Percentiles rank a stretch among this genome's conserved stretches.
Evolutionary conservation across 2,329 filamentous ascomycete genomes (phyloP).

Genomic region (Zopfia rhizophila): DNA sequence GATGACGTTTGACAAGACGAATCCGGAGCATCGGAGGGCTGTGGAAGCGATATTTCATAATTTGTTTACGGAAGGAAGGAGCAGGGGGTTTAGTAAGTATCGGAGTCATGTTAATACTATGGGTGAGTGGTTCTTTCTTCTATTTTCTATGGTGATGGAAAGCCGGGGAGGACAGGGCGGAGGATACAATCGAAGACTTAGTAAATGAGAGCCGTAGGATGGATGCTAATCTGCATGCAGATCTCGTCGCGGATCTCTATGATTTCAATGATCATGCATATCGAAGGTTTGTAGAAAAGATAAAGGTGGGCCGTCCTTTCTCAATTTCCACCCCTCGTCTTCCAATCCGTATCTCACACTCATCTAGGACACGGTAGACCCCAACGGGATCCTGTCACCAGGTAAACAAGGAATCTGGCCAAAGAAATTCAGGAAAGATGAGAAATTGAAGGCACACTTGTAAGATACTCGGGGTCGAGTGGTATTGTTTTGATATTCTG

Average conservation of each 20-base stretch:
- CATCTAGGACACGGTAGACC: slow-evolving; percentile 46
- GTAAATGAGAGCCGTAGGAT: too few species aligned
- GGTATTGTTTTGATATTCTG: too few species aligned
- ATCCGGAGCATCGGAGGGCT: slow-evolving; percentile 48
- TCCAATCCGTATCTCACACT: too few species aligned
- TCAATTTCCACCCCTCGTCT: background rate
- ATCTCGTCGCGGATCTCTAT: slow-evolving; percentile 42
- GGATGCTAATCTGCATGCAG: slow-evolving; percentile 19
- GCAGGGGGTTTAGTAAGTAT: slow-evolving; percentile 45
- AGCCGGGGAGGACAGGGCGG: too few species aligned
- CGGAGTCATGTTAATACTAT: slow-evolving; percentile 43
- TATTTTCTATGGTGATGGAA: background rate
- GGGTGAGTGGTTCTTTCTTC: slow-evolving; percentile 29
- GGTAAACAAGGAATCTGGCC: slow-evolving; percentile 48
- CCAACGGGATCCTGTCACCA: slow-evolving; percentile 43
- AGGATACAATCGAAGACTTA: too few species aligned
- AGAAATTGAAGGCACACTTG: slow-evolving; percentile 33
- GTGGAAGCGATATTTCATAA: slow-evolving; percentile 44
- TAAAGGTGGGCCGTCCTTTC: slow-evolving; percentile 37
- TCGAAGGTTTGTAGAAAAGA: slow-evolving; percentile 42
- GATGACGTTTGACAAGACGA: slow-evolving; percentile 60
- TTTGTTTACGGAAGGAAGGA: slow-evolving; percentile 39
- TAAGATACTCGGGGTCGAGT: too few species aligned
- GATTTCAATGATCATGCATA: slow-evolving; percentile 47
- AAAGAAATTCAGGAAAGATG: slow-evolving; percentile 34